A percentile compares a stretch with the other conserved stretches of the same genome.
phyloP scores from a whole-genome alignment of 805 yeast genomes.

The Saturnispora kantuleensis region DNA sequence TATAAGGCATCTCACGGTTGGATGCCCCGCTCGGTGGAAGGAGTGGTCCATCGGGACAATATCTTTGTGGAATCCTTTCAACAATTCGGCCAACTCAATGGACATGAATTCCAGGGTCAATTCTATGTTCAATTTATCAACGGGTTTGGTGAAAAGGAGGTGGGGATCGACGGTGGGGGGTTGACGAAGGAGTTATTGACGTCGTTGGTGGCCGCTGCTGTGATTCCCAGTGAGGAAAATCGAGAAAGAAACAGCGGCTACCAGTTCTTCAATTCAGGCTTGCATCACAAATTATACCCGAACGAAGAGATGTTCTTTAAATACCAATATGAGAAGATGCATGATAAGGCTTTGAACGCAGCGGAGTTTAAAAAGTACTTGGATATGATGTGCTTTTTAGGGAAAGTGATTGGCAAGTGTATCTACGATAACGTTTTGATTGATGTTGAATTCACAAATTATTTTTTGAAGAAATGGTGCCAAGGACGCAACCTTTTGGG shows the following conservation, averaged over 20 bases:
- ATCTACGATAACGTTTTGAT: conserved; percentile 73
- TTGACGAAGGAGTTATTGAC: conserved; percentile 85
- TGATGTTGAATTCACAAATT: conserved; percentile 78
- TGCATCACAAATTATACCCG: conserved; percentile 63
- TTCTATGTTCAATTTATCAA: conserved; percentile 61
- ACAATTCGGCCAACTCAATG: conserved; percentile 39
- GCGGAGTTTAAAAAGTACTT: conserved; percentile 13
- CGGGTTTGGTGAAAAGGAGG: conserved; percentile 62
- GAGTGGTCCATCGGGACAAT: conserved; percentile 57
- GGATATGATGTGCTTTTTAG: conserved; percentile 50
- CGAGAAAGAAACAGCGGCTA: conserved; percentile 17
- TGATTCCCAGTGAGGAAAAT: conserved; percentile 31
- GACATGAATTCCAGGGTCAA: conserved; percentile 46
- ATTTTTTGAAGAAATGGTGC: conserved; percentile 63
- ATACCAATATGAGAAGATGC: conserved; percentile 17
- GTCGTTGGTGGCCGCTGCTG: conserved; percentile 59
- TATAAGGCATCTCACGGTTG: conserved; percentile 17
- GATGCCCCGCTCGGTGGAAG: conserved; percentile 27
- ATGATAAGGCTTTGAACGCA: background rate
- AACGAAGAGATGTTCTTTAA: conserved; percentile 37
- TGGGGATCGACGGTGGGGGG: conserved; percentile 97
- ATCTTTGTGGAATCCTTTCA: conserved; percentile 68
- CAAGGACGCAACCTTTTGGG: background rate
- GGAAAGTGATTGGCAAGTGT: conserved; percentile 82
- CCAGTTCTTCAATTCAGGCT: conserved; percentile 33